phyloP scores from a whole-genome alignment of 106 monocot genomes.

The Narthecium ossifragum region DNA sequence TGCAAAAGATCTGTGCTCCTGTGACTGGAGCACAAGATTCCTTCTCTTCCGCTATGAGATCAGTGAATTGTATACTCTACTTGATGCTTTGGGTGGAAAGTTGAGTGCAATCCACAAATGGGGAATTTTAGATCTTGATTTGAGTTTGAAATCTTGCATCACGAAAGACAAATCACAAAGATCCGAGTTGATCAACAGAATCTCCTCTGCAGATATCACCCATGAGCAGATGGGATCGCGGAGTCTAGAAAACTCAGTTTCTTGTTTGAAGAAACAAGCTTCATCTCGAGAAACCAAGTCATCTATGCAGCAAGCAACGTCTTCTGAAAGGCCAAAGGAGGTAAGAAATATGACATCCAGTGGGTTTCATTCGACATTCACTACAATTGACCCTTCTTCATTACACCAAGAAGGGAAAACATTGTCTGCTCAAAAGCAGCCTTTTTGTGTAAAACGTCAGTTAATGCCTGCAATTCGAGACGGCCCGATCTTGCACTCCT shows the following conservation, averaged over 20 bases:
- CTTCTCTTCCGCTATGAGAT: conserved; percentile 80
- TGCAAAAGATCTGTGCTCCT: conserved; percentile 68
- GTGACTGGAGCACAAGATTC: conserved; percentile 43
- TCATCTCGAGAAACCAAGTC: conserved; percentile 11
- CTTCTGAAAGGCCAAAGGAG: not conserved
- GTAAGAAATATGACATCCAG: conserved; percentile 2
- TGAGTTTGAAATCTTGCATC: conserved; percentile 28
- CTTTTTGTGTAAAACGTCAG: too few relatives aligned
- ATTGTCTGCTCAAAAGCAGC: too few relatives aligned
- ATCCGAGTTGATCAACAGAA: conserved; percentile 12
- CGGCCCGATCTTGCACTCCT: too few relatives aligned
- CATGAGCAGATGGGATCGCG: conserved; percentile 5
- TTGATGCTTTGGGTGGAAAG: conserved; percentile 78
- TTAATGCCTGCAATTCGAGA: too few relatives aligned
- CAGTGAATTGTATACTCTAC: conserved; percentile 48
- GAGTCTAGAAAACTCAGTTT: not conserved
- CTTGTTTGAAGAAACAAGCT: conserved; percentile 1
- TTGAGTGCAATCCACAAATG: conserved; percentile 76
- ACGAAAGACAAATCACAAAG: conserved; percentile 15
- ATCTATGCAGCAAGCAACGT: conserved; percentile 13
- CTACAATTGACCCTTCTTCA: conserved; percentile 3
- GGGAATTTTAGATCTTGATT: conserved; percentile 60
- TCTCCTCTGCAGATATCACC: conserved; percentile 11
- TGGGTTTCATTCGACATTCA: not conserved
- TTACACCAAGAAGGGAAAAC: too few relatives aligned